phyloP scores from a whole-genome alignment of 495 filamentous ascomycete species.

The Chaetomium tenue region DNA sequence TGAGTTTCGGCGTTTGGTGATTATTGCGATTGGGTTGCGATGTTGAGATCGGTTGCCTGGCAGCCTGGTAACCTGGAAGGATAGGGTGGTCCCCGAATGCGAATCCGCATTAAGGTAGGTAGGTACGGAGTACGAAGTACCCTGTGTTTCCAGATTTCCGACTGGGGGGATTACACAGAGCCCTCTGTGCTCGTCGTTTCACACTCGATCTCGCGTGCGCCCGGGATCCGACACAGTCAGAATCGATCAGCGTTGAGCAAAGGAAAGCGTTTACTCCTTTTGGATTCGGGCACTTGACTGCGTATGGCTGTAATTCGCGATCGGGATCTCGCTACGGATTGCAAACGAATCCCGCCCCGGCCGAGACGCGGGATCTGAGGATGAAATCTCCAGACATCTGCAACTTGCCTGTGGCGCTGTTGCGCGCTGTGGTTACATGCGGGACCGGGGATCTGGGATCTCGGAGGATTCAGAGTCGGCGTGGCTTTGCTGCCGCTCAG shows the following conservation, averaged over 20 bases:
- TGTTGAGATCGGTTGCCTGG: too few relatives aligned
- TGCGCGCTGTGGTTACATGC: constrained; percentile 4
- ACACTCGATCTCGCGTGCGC: not conserved
- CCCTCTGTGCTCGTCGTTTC: too few relatives aligned
- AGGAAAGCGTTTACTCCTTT: too few relatives aligned
- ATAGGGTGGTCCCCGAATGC: too few relatives aligned
- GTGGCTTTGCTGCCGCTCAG: constrained; percentile 14
- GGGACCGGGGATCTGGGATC: constrained; percentile 12
- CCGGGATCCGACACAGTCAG: not conserved
- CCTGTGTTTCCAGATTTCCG: not conserved
- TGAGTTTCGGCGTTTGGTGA: too few relatives aligned
- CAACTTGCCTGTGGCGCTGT: constrained; percentile 5
- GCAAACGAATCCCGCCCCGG: not conserved
- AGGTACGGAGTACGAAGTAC: too few relatives aligned
- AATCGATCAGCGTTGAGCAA: too few relatives aligned
- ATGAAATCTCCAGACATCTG: not conserved
- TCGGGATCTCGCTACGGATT: not conserved
- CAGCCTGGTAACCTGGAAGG: too few relatives aligned
- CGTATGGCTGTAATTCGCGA: not conserved
- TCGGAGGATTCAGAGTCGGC: constrained; percentile 11
- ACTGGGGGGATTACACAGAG: not conserved
- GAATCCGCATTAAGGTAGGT: too few relatives aligned
- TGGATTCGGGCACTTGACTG: too few relatives aligned
- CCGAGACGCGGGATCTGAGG: not conserved
- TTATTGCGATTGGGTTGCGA: too few relatives aligned